These are phyloP conservation scores for Eutrema heterophyllum DNA, from an alignment of 345 rosid genomes.

Conservation along the genomic window DNA sequence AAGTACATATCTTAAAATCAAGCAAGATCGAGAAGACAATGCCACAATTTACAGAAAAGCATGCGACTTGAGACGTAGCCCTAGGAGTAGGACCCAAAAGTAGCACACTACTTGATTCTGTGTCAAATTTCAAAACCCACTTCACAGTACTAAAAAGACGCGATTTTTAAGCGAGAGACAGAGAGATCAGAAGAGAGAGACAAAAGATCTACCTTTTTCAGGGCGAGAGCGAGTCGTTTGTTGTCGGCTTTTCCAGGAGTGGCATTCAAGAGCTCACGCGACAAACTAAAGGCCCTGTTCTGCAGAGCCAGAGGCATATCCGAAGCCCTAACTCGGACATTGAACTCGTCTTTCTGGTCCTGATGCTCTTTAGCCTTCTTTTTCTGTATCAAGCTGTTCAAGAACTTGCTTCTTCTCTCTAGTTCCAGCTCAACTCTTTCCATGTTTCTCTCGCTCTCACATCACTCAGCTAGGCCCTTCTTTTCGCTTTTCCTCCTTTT, in stretches of 20 bases:
- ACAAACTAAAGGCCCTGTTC: slow-evolving; percentile 62
- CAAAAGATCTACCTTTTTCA: slow-evolving; percentile 66
- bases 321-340: slow-evolving; percentile 75
- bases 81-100: neutral
- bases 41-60: neutral
- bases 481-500: neutral
- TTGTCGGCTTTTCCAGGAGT: slow-evolving; percentile 76
- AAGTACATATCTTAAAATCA: slow-evolving; percentile 1
- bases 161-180: neutral
- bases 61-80: neutral
- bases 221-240: slow-evolving; percentile 87
- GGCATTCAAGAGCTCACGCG: slow-evolving; percentile 77
- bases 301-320: slow-evolving; percentile 77
- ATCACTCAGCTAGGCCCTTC: slow-evolving; percentile 21
- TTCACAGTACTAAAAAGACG: neutral
- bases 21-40: slow-evolving; percentile 6
- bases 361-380: slow-evolving; percentile 73
- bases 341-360: slow-evolving; percentile 45
- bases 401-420: slow-evolving; percentile 87
- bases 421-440: slow-evolving; percentile 82
- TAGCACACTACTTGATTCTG: neutral
- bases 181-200: neutral
- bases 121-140: neutral
- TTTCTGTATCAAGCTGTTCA: slow-evolving; percentile 85
- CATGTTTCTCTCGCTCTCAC: slow-evolving; percentile 37